Evolutionary conservation across 1,284 basidiomycete species (phyloP).

Genomic region (Cutaneotrichosporon sp.): DNA sequence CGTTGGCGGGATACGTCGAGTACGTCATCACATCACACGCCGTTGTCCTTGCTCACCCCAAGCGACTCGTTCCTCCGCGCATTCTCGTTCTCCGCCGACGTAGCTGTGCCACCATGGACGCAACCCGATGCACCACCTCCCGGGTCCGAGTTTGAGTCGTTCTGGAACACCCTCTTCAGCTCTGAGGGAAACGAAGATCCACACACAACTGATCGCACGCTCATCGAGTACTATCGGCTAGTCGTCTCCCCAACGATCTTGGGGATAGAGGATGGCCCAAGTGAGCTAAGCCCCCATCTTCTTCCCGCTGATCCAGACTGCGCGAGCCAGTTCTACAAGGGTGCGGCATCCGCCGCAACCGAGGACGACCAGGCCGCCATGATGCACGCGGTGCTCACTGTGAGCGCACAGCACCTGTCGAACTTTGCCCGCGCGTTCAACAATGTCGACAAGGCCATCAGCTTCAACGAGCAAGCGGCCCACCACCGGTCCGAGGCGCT

Average conservation of each 20-base stretch:
- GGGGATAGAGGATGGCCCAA: not conserved
- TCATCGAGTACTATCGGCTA: conserved; percentile 9
- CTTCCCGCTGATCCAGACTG: not conserved
- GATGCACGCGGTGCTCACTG: conserved; percentile 6
- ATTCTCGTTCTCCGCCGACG: conserved; percentile 2
- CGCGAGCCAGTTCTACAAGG: conserved; percentile 6
- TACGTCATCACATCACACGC: not conserved
- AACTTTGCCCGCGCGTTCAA: conserved; percentile 9
- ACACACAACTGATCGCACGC: not conserved
- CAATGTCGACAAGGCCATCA: conserved; percentile 6
- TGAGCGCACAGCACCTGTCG: not conserved
- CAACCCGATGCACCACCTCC: not conserved
- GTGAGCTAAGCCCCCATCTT: not conserved
- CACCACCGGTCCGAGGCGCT: conserved; percentile 6
- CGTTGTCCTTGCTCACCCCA: not conserved
- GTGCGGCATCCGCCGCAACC: not conserved
- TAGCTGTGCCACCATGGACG: conserved; percentile 8
- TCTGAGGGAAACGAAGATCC: not conserved
- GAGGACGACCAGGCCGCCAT: conserved; percentile 6
- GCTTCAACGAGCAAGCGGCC: conserved; percentile 6
- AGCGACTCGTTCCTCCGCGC: conserved; percentile 7
- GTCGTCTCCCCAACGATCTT: conserved; percentile 4
- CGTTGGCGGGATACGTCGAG: conserved; percentile 2
- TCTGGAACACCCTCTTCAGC: not conserved
- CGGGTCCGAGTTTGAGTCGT: conserved; percentile 1